These are phyloP conservation scores for Rhizophagus sp. DNA, from an alignment of 192 early-diverging fungal species.

Conservation along the genomic window DNA sequence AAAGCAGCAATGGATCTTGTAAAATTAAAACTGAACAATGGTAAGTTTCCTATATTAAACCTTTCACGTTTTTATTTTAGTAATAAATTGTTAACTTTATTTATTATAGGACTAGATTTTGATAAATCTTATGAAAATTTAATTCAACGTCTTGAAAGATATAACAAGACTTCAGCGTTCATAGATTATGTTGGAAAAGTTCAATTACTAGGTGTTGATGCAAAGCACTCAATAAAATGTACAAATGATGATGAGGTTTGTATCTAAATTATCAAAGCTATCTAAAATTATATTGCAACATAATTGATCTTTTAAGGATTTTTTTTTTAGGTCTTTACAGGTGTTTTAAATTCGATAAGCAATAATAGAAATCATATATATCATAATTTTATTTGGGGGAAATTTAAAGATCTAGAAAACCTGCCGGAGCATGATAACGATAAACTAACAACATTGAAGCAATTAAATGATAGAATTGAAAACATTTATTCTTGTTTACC, in stretches of 20 bases:
- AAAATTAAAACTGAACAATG: constrained; percentile 52
- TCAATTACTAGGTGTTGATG: constrained; percentile 34
- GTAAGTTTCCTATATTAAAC: constrained; percentile 38
- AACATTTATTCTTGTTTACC: constrained; percentile 39
- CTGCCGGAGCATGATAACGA: constrained; percentile 35
- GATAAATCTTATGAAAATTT: constrained; percentile 34
- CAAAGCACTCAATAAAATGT: constrained; percentile 21
- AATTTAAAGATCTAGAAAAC: constrained; percentile 35
- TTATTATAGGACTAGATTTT: constrained; percentile 30
- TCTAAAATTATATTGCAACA: constrained; percentile 2
- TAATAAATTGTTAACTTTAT: constrained; percentile 38
- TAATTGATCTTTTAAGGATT: constrained; percentile 10
- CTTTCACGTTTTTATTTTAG: constrained; percentile 38
- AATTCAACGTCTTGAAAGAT: constrained; percentile 32
- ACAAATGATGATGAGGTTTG: constrained; percentile 10
- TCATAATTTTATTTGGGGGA: constrained; percentile 31
- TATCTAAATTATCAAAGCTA: constrained; percentile 14
- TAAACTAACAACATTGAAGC: constrained; percentile 31
- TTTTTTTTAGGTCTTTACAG: background rate
- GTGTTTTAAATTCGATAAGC: background rate
- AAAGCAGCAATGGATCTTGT: constrained; percentile 63
- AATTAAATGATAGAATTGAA: constrained; percentile 40
- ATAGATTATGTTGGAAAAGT: constrained; percentile 34
- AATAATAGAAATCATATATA: background rate
- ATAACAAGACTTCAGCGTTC: constrained; percentile 28